These are phyloP conservation scores for Zychaea mexicana DNA, from an alignment of 371 early-diverging fungal species.

Conservation along the genomic window DNA sequence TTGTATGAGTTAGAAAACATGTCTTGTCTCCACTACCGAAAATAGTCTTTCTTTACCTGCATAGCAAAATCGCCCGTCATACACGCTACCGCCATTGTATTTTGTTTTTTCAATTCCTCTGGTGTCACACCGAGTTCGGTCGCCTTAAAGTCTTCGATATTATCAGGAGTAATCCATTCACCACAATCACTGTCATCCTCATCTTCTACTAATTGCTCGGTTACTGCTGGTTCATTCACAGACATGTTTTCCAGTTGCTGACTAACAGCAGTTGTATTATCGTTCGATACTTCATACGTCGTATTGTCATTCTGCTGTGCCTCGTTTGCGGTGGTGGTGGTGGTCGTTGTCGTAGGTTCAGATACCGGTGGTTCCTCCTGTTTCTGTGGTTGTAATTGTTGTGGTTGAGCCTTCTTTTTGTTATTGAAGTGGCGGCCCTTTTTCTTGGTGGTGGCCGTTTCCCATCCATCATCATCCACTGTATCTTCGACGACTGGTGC, in stretches of 20 bases:
- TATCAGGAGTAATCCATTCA: slow-evolving; percentile 93
- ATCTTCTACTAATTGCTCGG: background rate
- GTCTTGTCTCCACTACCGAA: background rate
- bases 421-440: slow-evolving; percentile 13
- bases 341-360: background rate
- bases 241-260: slow-evolving; percentile 15
- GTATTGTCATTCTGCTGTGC: background rate
- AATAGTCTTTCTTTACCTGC: slow-evolving; percentile 62
- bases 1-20: too few relatives aligned
- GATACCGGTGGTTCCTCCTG: slow-evolving; percentile 12
- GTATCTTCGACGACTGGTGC: slow-evolving; percentile 9
- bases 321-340: background rate
- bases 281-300: background rate
- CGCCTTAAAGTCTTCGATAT: slow-evolving; percentile 72
- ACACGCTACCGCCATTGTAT: slow-evolving; percentile 78
- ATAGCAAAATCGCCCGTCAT: slow-evolving; percentile 95
- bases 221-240: slow-evolving; percentile 3
- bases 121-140: slow-evolving; percentile 48
- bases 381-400: slow-evolving; percentile 16
- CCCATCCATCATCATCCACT: slow-evolving; percentile 57
- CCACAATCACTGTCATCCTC: slow-evolving; percentile 2
- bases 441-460: slow-evolving; percentile 39
- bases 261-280: background rate
- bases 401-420: slow-evolving; percentile 16
- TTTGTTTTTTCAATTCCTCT: slow-evolving; percentile 46